Percentiles rank a stretch among this genome's conserved stretches.
These are phyloP conservation scores for Phycomyces blakesleeanus DNA, from an alignment of 192 early-diverging fungal genomes.

Conservation along the genomic window DNA sequence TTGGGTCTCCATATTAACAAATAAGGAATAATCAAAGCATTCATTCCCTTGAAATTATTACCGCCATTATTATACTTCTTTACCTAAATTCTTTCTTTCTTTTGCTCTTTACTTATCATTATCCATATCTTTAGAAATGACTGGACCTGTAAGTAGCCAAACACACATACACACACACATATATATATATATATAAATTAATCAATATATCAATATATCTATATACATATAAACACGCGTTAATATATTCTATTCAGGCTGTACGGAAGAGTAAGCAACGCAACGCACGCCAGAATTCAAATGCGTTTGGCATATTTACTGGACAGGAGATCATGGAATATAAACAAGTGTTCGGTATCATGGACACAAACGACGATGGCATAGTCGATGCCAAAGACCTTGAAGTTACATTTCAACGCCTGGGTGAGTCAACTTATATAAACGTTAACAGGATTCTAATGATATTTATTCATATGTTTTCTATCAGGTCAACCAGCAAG, in stretches of 20 bases:
- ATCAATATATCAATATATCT: no score
- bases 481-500: slow-evolving; percentile 61
- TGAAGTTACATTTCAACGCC: slow-evolving; percentile 78
- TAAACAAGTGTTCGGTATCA: slow-evolving; percentile 94
- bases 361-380: slow-evolving; percentile 91
- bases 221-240: neutral
- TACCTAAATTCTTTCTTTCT: slow-evolving; percentile 1
- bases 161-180: no score
- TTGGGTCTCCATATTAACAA: neutral
- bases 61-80: neutral
- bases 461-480: neutral
- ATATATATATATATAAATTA: no score
- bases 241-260: slow-evolving; percentile 2
- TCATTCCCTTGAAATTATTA: neutral
- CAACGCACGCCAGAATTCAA: slow-evolving; percentile 90
- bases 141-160: slow-evolving; percentile 5
- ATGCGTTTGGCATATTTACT: slow-evolving; percentile 98
- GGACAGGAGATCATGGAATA: slow-evolving; percentile 93
- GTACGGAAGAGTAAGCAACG: slow-evolving; percentile 55
- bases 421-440: no score
- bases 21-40: slow-evolving; percentile 3
- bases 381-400: slow-evolving; percentile 92
- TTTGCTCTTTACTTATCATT: neutral
- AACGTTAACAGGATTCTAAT: no score
- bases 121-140: neutral